These are phyloP conservation scores for Glarea lozoyensis DNA, from an alignment of 495 filamentous ascomycete genomes.

Conservation along the genomic window DNA sequence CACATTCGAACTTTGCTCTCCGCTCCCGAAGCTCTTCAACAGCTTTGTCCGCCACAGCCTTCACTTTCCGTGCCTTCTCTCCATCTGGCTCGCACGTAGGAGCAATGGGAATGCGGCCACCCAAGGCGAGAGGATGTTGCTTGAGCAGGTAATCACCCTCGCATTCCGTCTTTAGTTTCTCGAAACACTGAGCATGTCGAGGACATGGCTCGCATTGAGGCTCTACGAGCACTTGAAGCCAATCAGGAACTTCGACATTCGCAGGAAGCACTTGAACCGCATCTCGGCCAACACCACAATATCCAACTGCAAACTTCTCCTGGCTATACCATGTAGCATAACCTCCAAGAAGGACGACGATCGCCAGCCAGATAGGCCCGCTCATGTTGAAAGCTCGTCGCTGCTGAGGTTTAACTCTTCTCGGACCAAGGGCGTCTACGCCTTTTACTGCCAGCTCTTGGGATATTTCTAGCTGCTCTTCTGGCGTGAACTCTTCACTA, in stretches of 20 bases:
- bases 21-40: slow-evolving; percentile 82
- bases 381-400: slow-evolving; percentile 5
- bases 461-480: slow-evolving; percentile 71
- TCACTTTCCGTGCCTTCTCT: slow-evolving; percentile 79
- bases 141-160: slow-evolving; percentile 81
- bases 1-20: slow-evolving; percentile 84
- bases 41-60: slow-evolving; percentile 77
- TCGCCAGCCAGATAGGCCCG: slow-evolving; percentile 53
- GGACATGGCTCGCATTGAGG: slow-evolving; percentile 90
- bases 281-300: slow-evolving; percentile 76
- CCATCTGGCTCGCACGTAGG: slow-evolving; percentile 95
- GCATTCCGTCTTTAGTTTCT: slow-evolving; percentile 65
- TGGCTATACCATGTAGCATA: slow-evolving; percentile 81
- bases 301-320: slow-evolving; percentile 90
- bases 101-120: slow-evolving; percentile 72
- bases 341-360: slow-evolving; percentile 55
- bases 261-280: slow-evolving; percentile 35
- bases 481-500: slow-evolving; percentile 90
- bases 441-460: slow-evolving; percentile 45
- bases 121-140: slow-evolving; percentile 73
- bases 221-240: slow-evolving; percentile 54
- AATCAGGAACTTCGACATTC: slow-evolving; percentile 47
- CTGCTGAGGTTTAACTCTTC: slow-evolving; percentile 22
- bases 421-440: slow-evolving; percentile 19
- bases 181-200: slow-evolving; percentile 80